Evolutionary conservation across 2,329 filamentous ascomycete species (phyloP).

Genomic region (Raffaelea deltoideospora): DNA sequence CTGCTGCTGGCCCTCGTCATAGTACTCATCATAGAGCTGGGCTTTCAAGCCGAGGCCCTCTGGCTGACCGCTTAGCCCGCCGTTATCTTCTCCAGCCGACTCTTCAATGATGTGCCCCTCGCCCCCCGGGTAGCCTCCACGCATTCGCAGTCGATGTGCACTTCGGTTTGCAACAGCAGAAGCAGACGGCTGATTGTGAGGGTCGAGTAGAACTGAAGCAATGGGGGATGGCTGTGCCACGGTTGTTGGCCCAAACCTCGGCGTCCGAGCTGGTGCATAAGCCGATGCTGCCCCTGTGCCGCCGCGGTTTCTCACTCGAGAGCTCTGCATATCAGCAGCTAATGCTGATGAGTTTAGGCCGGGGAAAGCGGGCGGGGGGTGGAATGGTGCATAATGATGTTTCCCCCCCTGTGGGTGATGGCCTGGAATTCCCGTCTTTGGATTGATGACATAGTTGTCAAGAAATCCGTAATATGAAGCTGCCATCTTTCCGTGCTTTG

Average conservation of each 20-base stretch:
- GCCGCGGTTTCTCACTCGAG: slow-evolving; percentile 28
- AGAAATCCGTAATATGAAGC: slow-evolving; percentile 91
- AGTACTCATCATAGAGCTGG: slow-evolving; percentile 10
- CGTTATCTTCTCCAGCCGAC: slow-evolving; percentile 23
- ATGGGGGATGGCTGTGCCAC: slow-evolving; percentile 46
- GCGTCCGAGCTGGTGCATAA: slow-evolving; percentile 18
- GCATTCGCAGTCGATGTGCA: slow-evolving; percentile 27
- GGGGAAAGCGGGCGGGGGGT: slow-evolving; percentile 62
- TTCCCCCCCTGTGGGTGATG: slow-evolving; percentile 39
- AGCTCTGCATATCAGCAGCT: slow-evolving; percentile 38
- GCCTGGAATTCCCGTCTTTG: slow-evolving; percentile 49
- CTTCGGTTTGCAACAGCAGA: slow-evolving; percentile 29
- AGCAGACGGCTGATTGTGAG: slow-evolving; percentile 54
- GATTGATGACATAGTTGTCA: slow-evolving; percentile 74
- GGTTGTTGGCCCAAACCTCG: slow-evolving; percentile 26
- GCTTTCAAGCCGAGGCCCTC: slow-evolving; percentile 19
- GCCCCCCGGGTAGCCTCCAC: slow-evolving; percentile 28
- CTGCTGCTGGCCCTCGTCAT: slow-evolving; percentile 37
- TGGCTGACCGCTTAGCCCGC: not conserved
- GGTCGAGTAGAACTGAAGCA: slow-evolving; percentile 59
- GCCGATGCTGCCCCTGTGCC: slow-evolving; percentile 13
- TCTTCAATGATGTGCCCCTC: slow-evolving; percentile 42
- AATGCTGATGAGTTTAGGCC: slow-evolving; percentile 49
- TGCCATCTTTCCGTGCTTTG: slow-evolving; percentile 97
- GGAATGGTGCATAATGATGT: slow-evolving; percentile 55